phyloP scores from a whole-genome alignment of 768 basidiomycete species.

The Trametes coccinea region DNA sequence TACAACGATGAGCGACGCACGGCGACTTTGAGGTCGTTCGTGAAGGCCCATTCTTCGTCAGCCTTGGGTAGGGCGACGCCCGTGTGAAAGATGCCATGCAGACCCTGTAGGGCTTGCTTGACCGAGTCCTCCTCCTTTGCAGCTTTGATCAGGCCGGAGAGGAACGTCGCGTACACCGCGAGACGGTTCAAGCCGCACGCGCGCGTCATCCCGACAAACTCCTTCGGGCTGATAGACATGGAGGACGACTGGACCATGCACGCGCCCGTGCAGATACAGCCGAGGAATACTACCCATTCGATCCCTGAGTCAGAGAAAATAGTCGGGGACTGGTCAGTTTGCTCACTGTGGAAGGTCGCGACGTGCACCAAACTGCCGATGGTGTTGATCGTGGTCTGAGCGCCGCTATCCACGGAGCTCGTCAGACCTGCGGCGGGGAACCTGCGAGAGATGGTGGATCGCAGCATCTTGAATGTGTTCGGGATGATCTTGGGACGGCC shows the following conservation, averaged over 20 bases:
- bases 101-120: not conserved
- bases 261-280: not conserved
- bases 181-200: not conserved
- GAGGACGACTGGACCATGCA: conserved; percentile 3
- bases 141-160: not conserved
- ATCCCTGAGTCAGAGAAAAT: not conserved
- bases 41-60: conserved; percentile 1
- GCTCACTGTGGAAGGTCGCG: not conserved
- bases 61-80: not conserved
- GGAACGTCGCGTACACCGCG: not conserved
- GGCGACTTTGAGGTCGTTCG: not conserved
- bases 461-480: conserved; percentile 2
- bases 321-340: not conserved
- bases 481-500: conserved; percentile 3
- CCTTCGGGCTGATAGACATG: not conserved
- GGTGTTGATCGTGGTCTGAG: not conserved
- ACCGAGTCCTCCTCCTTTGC: not conserved
- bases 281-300: not conserved
- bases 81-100: not conserved
- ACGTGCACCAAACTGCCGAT: not conserved
- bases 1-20: not conserved
- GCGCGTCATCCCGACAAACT: not conserved
- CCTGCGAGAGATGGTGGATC: not conserved
- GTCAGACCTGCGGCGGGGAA: not conserved
- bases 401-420: not conserved